Evolutionary conservation across 768 basidiomycete species (phyloP), one percentile per base, ranked within the genome.

Genomic region (Trametes maxima): DNA sequence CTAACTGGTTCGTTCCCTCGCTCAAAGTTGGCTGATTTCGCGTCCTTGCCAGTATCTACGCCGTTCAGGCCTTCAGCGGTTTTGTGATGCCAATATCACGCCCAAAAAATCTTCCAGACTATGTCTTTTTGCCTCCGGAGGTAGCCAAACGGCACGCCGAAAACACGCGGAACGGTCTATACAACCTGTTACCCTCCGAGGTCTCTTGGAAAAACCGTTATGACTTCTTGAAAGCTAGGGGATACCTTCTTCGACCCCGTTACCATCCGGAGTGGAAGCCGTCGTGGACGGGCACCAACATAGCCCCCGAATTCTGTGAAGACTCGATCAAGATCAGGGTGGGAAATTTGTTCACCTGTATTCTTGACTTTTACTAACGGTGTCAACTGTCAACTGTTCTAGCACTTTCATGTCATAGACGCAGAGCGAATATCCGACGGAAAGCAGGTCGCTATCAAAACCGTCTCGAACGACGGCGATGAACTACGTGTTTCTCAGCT

Each of bases 321-420:
- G 65, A 66, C 36, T 63, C 65, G 1, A 66, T 66, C 44, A 47
- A n/a, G n/a, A n/a, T n/a, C n/a, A n/a, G n/a, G n/a, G n/a, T n/a
- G n/a, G n/a, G n/a, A n/a, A n/a, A n/a, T n/a, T n/a, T n/a, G n/a
- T n/a, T n/a, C n/a, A n/a, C n/a, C n/a, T n/a, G n/a, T n/a, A n/a
- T n/a, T n/a, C n/a, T n/a, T n/a, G n/a, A n/a, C n/a, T n/a, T n/a
- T n/a, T n/a, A n/a, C n/a, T n/a, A n/a, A n/a, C n/a, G n/a, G n/a
- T n/a, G n/a, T n/a, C n/a, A n/a, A n/a, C n/a, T n/a, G n/a, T n/a
- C n/a, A n/a, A n/a, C n/a, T n/a, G n/a, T 45, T 2, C 25, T 40
- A 57, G 57, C 24, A 40, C 28, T 49, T 45, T 19, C 12, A 54
- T 14, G 58, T 67, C 22, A 65, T 70, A 22, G 69, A 70, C 42